Percentiles rank a stretch among this genome's conserved stretches.
phyloP scores from a whole-genome alignment of 805 yeast genomes.

The Danielia reshetovae region DNA sequence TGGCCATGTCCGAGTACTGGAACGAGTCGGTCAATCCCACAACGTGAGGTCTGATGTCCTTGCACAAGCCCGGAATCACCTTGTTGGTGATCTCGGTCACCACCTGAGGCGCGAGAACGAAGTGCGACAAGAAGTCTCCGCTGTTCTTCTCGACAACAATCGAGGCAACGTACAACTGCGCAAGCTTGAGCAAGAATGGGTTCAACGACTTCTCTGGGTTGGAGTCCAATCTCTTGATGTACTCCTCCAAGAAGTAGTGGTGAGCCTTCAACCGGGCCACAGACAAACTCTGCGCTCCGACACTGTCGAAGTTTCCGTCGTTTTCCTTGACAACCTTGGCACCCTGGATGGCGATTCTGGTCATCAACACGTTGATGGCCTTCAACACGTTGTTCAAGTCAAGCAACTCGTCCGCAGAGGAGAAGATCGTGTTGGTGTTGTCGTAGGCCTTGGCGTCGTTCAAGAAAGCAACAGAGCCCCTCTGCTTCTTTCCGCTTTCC shows the following conservation, averaged over 20 bases:
- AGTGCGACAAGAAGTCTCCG: conserved; percentile 16
- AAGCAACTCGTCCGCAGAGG: conserved; percentile 10
- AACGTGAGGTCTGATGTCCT: conserved; percentile 16
- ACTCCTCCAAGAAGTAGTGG: conserved; percentile 16
- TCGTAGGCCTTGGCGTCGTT: conserved; percentile 15
- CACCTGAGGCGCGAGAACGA: conserved; percentile 11
- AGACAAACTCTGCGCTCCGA: conserved; percentile 17
- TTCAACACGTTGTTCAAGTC: conserved; percentile 12
- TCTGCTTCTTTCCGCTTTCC: conserved; percentile 13
- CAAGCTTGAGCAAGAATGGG: conserved; percentile 14
- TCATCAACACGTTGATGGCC: conserved; percentile 17
- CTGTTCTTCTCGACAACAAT: conserved; percentile 17
- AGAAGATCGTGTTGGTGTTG: conserved; percentile 10
- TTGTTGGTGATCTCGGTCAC: conserved; percentile 15
- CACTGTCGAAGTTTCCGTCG: conserved; percentile 16
- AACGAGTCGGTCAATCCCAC: conserved; percentile 18
- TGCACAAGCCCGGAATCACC: conserved; percentile 13
- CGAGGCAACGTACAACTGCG: conserved; percentile 17
- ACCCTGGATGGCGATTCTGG: conserved; percentile 17
- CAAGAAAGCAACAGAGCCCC: conserved; percentile 15
- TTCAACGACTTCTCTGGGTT: conserved; percentile 11
- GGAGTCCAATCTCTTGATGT: conserved; percentile 7
- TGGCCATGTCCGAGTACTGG: conserved; percentile 15
- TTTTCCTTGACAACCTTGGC: conserved; percentile 14
- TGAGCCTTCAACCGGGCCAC: conserved; percentile 20